A percentile compares a stretch with the other conserved stretches of the same genome.
phyloP scores from a whole-genome alignment of 306 rosid genomes.

The Senna tora region DNA sequence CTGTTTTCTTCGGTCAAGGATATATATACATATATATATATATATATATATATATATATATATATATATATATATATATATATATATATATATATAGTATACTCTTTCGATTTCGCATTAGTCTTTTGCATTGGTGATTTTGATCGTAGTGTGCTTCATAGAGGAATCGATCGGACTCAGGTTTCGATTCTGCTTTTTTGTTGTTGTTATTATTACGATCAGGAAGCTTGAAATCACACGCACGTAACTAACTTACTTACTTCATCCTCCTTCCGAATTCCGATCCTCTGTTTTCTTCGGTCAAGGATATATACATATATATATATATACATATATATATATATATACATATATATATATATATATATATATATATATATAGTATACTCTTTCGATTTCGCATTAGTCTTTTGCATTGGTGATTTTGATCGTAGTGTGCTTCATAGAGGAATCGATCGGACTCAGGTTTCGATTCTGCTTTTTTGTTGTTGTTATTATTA shows the following conservation, averaged over 20 bases:
- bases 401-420: neutral
- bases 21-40: too few species aligned
- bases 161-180: neutral
- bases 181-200: neutral
- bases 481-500: too few species aligned
- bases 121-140: neutral
- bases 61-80: too few species aligned
- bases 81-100: too few species aligned
- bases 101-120: neutral
- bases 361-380: too few species aligned
- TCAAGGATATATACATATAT: too few species aligned
- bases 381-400: neutral
- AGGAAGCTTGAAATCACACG: constrained; percentile 86
- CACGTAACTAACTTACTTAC: constrained; percentile 24
- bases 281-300: neutral
- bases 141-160: neutral
- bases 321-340: too few species aligned
- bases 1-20: too few species aligned
- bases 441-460: neutral
- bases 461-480: neutral
- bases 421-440: neutral
- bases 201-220: too few species aligned
- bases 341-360: too few species aligned
- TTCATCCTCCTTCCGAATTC: constrained; percentile 8
- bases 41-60: too few species aligned